These are phyloP conservation scores for Podospora pseudopauciseta DNA, from an alignment of 495 filamentous ascomycete species.

Conservation along the genomic window DNA sequence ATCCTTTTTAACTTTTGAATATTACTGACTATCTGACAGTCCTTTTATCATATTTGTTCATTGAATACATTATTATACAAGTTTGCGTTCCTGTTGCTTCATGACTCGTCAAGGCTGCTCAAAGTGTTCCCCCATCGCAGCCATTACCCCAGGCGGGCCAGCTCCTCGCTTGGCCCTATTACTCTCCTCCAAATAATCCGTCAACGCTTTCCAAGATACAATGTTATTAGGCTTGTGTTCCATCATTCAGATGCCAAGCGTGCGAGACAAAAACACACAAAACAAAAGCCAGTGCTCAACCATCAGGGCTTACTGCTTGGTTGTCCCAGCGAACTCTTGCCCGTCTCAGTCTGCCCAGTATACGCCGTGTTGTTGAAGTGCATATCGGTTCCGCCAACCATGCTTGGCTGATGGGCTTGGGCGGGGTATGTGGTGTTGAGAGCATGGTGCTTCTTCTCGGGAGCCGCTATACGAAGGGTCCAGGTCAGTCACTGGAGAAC, in stretches of 20 bases:
- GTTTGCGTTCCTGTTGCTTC: neutral
- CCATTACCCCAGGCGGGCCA: neutral
- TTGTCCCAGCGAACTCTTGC: conserved; percentile 9
- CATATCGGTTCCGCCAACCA: conserved; percentile 14
- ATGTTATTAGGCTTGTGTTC: neutral
- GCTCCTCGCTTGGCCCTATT: neutral
- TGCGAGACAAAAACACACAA: neutral
- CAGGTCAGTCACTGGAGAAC: neutral
- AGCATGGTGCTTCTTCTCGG: conserved; percentile 9
- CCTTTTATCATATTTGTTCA: neutral
- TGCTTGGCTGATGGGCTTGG: conserved; percentile 11
- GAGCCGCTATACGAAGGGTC: neutral
- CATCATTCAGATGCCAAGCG: neutral
- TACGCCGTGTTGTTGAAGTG: conserved; percentile 6
- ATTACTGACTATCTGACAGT: too few relatives aligned
- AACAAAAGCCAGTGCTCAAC: neutral
- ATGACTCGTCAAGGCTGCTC: neutral
- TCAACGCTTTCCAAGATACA: neutral
- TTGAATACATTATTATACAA: neutral
- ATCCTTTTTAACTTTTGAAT: neutral
- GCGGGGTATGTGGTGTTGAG: conserved; percentile 15
- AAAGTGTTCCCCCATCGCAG: neutral
- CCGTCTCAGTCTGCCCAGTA: neutral
- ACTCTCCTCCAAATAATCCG: neutral
- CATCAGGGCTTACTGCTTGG: conserved; percentile 11